Evolutionary conservation across 495 filamentous ascomycete species (phyloP), one percentile per base, ranked within the genome.

Genomic region (Penicillium crystallinum): DNA sequence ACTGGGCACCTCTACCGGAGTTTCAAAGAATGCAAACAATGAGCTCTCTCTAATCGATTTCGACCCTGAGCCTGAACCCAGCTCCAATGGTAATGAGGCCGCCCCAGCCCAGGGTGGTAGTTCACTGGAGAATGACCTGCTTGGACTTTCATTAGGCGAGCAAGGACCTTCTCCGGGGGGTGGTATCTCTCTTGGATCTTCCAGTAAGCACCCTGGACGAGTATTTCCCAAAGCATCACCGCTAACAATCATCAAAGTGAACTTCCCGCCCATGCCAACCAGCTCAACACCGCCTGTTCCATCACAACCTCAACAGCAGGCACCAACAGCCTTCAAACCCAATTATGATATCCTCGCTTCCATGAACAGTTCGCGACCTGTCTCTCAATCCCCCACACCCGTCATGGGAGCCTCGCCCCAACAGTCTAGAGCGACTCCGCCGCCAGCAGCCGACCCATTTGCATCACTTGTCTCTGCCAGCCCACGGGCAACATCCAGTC

Each of bases 31-130:
- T 54, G 81, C 86, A 9, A 83, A 86, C 49, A 90, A 89, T 55
- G 92, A 97, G 67, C 73, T 96, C 19, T 97, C 91, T 7, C 73
- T 98, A 53, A 97, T 98, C 52, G 95, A 98, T 62, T 88, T 98
- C 58, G 83, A 88, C 43, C 73, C 77, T 5, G 86, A 88, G 60
- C 64, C 82, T 12, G 85, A 89, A 60, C 65, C 83, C 1, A 69
- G 55, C 40, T 53, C 71, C 7, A 75, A 72, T 52, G 71, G 69
- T 22, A 81, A 81, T 43, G 78, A 77, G 33, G 55, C 73, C 0
- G 57, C 54, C 17, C 66, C 65, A 46, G 65, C 73, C 7, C 58
- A 63, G 35, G 66, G 63, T 40, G 57, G 63, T 19, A 73, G 60
- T 53, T 73, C 80, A 3, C 60, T 84, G 48, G 74, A 82, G 54